Evolutionary conservation across 2,329 filamentous ascomycete genomes (phyloP).

Genomic region (Fusarium sp.): DNA sequence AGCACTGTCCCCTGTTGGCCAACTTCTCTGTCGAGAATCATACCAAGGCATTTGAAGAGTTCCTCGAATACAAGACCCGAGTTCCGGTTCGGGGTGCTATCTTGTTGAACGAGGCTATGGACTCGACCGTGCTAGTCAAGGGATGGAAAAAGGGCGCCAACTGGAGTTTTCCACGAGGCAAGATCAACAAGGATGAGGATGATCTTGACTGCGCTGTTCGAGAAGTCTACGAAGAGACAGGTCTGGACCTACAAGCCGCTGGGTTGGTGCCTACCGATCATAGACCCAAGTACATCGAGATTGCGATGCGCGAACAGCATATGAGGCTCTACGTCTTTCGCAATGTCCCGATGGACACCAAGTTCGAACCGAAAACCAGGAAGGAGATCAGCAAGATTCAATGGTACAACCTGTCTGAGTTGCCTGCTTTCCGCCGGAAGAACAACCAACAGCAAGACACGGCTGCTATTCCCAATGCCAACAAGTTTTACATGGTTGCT

Average conservation of each 20-base stretch:
- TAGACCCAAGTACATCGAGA: constrained; percentile 84
- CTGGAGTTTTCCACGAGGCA: constrained; percentile 97
- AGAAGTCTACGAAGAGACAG: constrained; percentile 97
- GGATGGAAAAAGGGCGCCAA: constrained; percentile 97
- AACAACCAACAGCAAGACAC: constrained; percentile 66
- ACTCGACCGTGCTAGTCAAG: constrained; percentile 91
- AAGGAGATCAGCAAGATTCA: constrained; percentile 98
- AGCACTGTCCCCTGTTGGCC: constrained; percentile 90
- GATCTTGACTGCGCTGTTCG: constrained; percentile 94
- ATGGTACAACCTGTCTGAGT: constrained; percentile 91
- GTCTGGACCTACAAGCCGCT: constrained; percentile 81
- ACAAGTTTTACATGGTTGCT: constrained; percentile 98
- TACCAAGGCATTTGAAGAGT: constrained; percentile 87
- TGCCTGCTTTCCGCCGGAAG: constrained; percentile 85
- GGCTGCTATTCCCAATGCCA: constrained; percentile 70
- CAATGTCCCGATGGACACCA: constrained; percentile 85
- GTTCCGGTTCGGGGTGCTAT: constrained; percentile 96
- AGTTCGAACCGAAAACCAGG: constrained; percentile 89
- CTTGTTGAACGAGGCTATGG: constrained; percentile 93
- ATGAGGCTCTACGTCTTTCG: constrained; percentile 93
- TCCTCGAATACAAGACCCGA: constrained; percentile 92
- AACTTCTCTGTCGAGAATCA: constrained; percentile 83
- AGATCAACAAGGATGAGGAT: constrained; percentile 97
- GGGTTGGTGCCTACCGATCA: constrained; percentile 79
- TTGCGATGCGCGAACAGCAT: constrained; percentile 92